A percentile compares a stretch with the other conserved stretches of the same genome.
Evolutionary conservation across 192 early-diverging fungal genomes (phyloP).

Genomic region (Dissophora globulifera): DNA sequence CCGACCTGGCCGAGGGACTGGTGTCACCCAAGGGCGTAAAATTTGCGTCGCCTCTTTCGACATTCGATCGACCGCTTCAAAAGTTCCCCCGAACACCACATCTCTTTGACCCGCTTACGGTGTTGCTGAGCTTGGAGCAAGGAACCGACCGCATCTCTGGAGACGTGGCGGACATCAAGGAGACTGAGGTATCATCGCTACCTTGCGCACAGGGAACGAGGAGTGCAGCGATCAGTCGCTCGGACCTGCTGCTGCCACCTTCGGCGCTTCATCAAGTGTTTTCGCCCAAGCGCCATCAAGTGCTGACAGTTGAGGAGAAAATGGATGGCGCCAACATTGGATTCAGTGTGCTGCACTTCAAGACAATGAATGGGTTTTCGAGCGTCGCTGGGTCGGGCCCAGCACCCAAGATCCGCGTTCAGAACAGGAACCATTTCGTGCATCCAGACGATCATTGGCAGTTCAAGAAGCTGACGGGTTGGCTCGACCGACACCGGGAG

Average conservation of each 20-base stretch:
- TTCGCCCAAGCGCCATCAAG: constrained; percentile 39
- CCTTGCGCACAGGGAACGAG: background rate
- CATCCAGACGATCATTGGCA: constrained; percentile 54
- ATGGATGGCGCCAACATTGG: constrained; percentile 54
- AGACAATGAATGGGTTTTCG: constrained; percentile 32
- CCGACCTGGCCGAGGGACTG: background rate
- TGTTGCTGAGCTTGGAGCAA: constrained; percentile 22
- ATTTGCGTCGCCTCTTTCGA: constrained; percentile 30
- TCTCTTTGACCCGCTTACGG: constrained; percentile 42
- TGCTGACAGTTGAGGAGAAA: constrained; percentile 46
- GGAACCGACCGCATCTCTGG: constrained; percentile 3
- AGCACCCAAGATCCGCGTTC: constrained; percentile 43
- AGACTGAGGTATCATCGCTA: no score
- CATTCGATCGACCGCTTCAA: constrained; percentile 41
- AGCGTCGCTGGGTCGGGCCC: constrained; percentile 12
- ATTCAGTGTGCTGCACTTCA: constrained; percentile 51
- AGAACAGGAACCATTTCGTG: constrained; percentile 53
- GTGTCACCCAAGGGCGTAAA: constrained; percentile 39
- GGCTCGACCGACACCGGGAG: constrained; percentile 42
- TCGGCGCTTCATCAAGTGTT: constrained; percentile 35
- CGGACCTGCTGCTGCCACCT: constrained; percentile 35
- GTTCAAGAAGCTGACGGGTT: constrained; percentile 46
- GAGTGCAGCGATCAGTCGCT: constrained; percentile 41
- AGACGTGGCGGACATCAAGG: background rate
- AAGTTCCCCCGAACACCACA: constrained; percentile 51